Conservation (phyloP, 352 stramenopile genomes). For the Nothophytophthora sp. region DNA sequence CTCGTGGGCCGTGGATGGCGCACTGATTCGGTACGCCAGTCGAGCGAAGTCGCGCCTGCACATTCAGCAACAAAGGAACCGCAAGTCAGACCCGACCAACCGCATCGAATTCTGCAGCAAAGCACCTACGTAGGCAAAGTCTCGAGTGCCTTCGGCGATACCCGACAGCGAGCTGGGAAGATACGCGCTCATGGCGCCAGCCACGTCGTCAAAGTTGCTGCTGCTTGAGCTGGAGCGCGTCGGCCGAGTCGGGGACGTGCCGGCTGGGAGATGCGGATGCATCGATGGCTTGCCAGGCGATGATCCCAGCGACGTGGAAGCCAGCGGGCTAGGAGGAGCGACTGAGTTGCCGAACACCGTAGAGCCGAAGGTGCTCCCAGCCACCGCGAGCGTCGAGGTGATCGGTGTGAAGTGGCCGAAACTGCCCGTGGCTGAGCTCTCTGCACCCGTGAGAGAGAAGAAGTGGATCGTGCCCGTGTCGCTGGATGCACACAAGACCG, state of each 20-base stretch:
- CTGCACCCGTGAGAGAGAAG: conserved; percentile 86
- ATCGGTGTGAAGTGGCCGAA: conserved; percentile 82
- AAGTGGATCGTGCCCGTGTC: conserved; percentile 98
- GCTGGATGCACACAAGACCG: conserved; percentile 94
- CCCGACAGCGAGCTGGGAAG: conserved; percentile 75
- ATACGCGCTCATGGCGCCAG: conserved; percentile 70
- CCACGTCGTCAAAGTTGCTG: conserved; percentile 68
- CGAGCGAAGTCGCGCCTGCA: conserved; percentile 68
- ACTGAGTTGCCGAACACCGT: conserved; percentile 43
- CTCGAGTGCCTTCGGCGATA: conserved; percentile 84
- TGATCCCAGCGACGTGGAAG: conserved; percentile 9
- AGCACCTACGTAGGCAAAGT: conserved; percentile 80
- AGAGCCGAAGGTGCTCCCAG: conserved; percentile 54
- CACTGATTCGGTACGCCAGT: conserved; percentile 76
- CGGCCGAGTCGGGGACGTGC: conserved; percentile 13
- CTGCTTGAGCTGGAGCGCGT: conserved; percentile 36
- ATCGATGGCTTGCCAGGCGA: conserved; percentile 10
- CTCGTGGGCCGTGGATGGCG: conserved; percentile 74
- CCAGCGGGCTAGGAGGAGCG: conserved; percentile 8
- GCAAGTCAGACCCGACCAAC: not conserved
- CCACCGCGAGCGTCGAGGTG: conserved; percentile 72
- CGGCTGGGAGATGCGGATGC: conserved; percentile 1
- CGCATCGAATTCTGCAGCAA: not conserved
- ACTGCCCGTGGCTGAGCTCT: conserved; percentile 75
- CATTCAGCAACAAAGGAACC: too few species aligned